Conservation (phyloP, 768 basidiomycete species). For the Lactarius sanguifluus region DNA sequence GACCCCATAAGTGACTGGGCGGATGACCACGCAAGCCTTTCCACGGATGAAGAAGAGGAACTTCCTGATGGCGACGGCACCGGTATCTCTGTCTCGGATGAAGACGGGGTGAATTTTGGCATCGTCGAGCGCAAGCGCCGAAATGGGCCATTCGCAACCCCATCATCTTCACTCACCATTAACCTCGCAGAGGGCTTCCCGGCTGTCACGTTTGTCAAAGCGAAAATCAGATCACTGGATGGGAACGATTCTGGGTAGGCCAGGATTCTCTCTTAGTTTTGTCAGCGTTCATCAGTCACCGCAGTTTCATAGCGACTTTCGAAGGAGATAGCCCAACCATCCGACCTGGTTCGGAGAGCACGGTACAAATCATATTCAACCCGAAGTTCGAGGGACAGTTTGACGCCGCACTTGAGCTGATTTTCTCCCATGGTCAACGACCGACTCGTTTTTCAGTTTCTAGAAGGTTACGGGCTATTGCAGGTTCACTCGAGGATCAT, state of each 20-base stretch:
- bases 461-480: conserved; percentile 13
- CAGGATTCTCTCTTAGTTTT: background rate
- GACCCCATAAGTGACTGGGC: background rate
- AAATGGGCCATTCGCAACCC: conserved; percentile 19
- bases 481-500: conserved; percentile 19
- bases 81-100: conserved; percentile 35
- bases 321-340: conserved; percentile 11
- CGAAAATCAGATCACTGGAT: conserved; percentile 10
- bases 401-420: conserved; percentile 12
- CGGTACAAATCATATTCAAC: conserved; percentile 11
- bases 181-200: conserved; percentile 16
- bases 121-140: conserved; percentile 45
- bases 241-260: conserved; percentile 19
- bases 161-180: conserved; percentile 24
- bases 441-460: conserved; percentile 6
- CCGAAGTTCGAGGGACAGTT: conserved; percentile 22
- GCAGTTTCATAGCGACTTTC: conserved; percentile 17
- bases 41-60: conserved; percentile 17
- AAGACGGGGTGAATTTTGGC: conserved; percentile 50
- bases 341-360: conserved; percentile 15
- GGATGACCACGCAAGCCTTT: background rate
- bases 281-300: background rate
- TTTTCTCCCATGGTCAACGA: conserved; percentile 14
- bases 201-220: conserved; percentile 22
- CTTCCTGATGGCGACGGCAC: conserved; percentile 51